phyloP scores from a whole-genome alignment of 768 basidiomycete genomes.

The Tylopilus felleus region DNA sequence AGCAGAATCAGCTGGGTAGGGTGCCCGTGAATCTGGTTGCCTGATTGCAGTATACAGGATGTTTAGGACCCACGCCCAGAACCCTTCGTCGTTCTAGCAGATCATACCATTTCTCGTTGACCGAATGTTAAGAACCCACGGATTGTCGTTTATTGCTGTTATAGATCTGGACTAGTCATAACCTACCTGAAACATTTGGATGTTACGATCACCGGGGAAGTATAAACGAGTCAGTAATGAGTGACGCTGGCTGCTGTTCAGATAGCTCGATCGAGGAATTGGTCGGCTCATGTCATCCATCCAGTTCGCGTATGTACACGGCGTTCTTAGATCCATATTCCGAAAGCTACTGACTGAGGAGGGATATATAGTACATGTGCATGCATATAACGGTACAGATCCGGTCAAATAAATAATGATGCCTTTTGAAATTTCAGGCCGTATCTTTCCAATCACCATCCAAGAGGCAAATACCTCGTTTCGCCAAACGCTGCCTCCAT shows the following conservation, averaged over 20 bases:
- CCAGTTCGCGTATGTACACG: constrained; percentile 12
- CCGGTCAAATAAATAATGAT: not conserved
- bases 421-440: constrained; percentile 13
- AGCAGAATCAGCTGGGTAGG: not conserved
- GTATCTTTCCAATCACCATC: constrained; percentile 70
- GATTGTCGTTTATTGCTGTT: not conserved
- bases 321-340: not conserved
- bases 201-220: too few relatives aligned
- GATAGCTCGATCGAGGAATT: constrained; percentile 23
- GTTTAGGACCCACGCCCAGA: not conserved
- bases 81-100: not conserved
- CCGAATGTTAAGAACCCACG: not conserved
- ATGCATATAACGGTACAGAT: constrained; percentile 10
- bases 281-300: too few relatives aligned
- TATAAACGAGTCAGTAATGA: too few relatives aligned
- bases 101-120: not conserved
- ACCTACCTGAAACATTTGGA: too few relatives aligned
- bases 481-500: constrained; percentile 62
- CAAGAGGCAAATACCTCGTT: constrained; percentile 57
- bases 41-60: not conserved
- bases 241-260: too few relatives aligned
- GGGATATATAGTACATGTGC: constrained; percentile 4
- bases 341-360: not conserved
- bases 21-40: not conserved
- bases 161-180: not conserved